Evolutionary conservation across 208 protist species (phyloP), one percentile per base, ranked within the genome.

Genomic region (Leishmania major): DNA sequence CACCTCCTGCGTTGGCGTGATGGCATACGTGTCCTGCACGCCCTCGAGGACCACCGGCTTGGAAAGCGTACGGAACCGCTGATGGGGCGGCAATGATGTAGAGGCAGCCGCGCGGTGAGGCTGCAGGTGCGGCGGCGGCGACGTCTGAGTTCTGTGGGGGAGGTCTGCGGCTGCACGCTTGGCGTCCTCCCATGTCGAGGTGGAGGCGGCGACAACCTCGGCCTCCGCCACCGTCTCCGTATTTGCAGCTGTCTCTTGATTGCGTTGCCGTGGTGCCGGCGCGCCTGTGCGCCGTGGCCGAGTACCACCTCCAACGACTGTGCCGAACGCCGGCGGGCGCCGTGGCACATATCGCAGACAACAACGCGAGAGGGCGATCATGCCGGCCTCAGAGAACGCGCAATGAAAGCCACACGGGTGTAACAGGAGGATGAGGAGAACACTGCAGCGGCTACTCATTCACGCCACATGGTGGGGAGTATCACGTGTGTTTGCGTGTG

Each of bases 11-110:
- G 78, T 75, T 15, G 89, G 72, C 1, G 85, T 51, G 40, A 87
- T 28, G 19, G 80, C 67, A 25, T 82, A 57, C 7, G 80, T 75
- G 40, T 78, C 88, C 71, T 94, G 85, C 57, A 94, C 72, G 67
- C 82, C 87, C 25, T 95, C 77, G 2, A 96, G 78, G 0, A 95
- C 79, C 75, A 87, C 45, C n/a, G 85, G 82, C 71, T 75, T 59
- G 35, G 45, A 47, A 45, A 75, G 82, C n/a, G 37, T 31, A 64
- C 31, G 22, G 28, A 31, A 47, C 51, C 78, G 31, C 10, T 66
- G 37, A 35, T 7, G 55, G 53, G 28, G 31, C 31, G 51, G 53
- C 69, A 43, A 2, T 43, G 73, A 7, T 45, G 57, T 22, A 57
- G 31, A 57, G 73, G 49, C 49, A 31, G 73, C 31, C 11, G 73